Base-by-base conservation (phyloP, 2,329 filamentous ascomycete species). In the Apiospora phragmitis region DNA sequence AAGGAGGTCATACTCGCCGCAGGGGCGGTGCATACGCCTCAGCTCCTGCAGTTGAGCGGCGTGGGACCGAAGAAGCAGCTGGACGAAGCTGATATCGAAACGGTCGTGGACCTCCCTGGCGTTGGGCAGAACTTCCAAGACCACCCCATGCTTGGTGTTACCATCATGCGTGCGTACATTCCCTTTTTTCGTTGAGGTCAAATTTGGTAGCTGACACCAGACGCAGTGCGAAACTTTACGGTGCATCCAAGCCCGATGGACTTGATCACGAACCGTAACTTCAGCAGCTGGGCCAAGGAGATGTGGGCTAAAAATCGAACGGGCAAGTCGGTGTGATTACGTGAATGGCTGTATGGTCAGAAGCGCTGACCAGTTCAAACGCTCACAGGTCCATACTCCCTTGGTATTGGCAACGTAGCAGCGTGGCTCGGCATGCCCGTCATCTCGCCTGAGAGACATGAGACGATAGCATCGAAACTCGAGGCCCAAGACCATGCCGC, bases 21-120 rank as follows among this genome's bases (percentile, higher is more conserved):
- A 4, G 78, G 78, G 3, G 72, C 74, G 38, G 47, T 73, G 18
- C 71, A 74, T 72, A 82, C 68, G 70, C 81, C 70, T 71, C 77
- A 82, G 26, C 67, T 85, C 0, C 76, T 85, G 0, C 81, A 84
- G 70, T 74, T 82, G 1, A 84, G 82, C 5, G 83, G 83, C 11
- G 70, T 78, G 12, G 77, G 77, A 0, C 71, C 73, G 7, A 29
- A 38, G 4, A 41, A 68, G 4, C 14, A 75, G 1, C 73, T 77
- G 1, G 66, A 65, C 4, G 26, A 24, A 3, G 69, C 71, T n/a
- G 70, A 42, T 9, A 71, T 67, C 26, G 62, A 72, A 0, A 47
- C 70, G 6, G 24, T 75, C 8, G 49, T 71, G 3, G 66, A 76
- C 16, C 62, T 74, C 1, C 70, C 74, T 0, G 71, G 65, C 1